A percentile compares a stretch with the other conserved stretches of the same genome.
These are phyloP conservation scores for Aspergillus novofumigatus DNA, from an alignment of 2,329 filamentous ascomycete species.

Conservation along the genomic window DNA sequence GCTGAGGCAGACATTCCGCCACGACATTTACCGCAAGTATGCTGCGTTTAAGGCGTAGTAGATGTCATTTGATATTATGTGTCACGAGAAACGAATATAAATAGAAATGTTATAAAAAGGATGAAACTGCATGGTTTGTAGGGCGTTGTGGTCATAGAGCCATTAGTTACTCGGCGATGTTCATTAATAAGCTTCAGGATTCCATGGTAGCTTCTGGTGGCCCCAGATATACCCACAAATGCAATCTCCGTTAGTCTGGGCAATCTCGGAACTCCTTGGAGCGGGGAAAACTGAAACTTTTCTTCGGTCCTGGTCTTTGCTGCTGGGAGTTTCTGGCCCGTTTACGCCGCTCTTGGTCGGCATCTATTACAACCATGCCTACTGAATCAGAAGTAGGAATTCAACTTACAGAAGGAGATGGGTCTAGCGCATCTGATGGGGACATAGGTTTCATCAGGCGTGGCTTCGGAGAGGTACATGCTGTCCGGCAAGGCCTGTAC, in stretches of 20 bases:
- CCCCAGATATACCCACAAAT: background rate
- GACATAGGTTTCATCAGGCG: background rate
- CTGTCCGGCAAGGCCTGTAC: constrained; percentile 24
- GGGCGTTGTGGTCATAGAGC: too few species aligned
- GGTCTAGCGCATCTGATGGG: background rate
- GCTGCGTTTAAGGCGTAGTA: constrained; percentile 28
- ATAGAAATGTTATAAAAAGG: too few species aligned
- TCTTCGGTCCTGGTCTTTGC: background rate
- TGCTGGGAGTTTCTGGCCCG: background rate
- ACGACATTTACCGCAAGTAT: constrained; percentile 41
- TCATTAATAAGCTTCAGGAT: background rate
- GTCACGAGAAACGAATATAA: too few species aligned
- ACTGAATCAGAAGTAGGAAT: background rate
- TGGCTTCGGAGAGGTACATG: constrained; percentile 9
- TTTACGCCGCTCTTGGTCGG: background rate
- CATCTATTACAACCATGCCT: background rate
- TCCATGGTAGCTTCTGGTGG: background rate
- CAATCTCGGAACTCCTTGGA: too few species aligned
- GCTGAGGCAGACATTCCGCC: constrained; percentile 43
- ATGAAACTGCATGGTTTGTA: too few species aligned
- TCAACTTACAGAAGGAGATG: background rate
- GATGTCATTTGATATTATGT: background rate
- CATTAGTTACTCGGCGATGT: background rate
- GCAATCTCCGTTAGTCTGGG: background rate
- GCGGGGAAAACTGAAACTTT: background rate